Evolutionary conservation across 2,329 filamentous ascomycete genomes (phyloP).

Genomic region (Pseudocercospora eumusae): DNA sequence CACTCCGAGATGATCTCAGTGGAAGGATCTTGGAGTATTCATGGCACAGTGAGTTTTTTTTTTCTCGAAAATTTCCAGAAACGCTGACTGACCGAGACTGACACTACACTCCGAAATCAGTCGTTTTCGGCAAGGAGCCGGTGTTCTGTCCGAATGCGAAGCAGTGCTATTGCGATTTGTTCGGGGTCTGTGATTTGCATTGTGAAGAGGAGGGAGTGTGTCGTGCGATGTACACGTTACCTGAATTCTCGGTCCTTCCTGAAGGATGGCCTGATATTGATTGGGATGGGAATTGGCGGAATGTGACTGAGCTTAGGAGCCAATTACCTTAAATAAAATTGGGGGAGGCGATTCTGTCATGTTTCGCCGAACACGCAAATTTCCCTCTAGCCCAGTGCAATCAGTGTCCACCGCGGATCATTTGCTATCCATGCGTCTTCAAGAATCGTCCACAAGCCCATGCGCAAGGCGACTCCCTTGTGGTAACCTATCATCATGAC

Average conservation of each 20-base stretch:
- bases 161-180: constrained; percentile 20
- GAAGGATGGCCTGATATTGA: constrained; percentile 20
- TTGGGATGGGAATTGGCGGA: constrained; percentile 15
- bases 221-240: constrained; percentile 9
- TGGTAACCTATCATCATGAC: too few relatives aligned
- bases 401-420: too few relatives aligned
- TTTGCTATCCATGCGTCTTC: too few relatives aligned
- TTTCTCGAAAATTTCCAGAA: background rate
- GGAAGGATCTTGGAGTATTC: constrained; percentile 60
- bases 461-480: too few relatives aligned
- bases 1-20: constrained; percentile 51
- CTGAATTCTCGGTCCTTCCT: constrained; percentile 10
- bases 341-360: too few relatives aligned
- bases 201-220: constrained; percentile 14
- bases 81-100: background rate
- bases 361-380: too few relatives aligned
- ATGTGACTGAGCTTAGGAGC: constrained; percentile 13
- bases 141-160: constrained; percentile 13
- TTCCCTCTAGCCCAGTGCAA: too few relatives aligned
- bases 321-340: background rate
- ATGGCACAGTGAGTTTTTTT: constrained; percentile 59
- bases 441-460: too few relatives aligned
- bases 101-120: constrained; percentile 5
- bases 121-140: constrained; percentile 18
- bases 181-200: constrained; percentile 9